Conservation (phyloP, 306 rosid genomes). For the Begonia masoniana region DNA sequence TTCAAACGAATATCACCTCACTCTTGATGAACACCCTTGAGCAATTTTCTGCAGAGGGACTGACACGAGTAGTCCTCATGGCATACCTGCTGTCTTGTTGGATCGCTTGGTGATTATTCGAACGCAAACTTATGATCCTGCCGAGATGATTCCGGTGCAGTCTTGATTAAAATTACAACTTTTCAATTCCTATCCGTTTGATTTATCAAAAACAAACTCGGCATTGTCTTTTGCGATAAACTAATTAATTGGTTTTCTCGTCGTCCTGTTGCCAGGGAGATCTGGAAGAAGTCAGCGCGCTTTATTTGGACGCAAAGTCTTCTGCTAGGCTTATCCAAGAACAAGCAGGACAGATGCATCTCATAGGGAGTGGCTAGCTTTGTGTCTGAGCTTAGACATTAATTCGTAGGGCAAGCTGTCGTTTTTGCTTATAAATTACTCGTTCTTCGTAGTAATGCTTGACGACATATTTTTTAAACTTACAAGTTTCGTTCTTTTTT, state of each 20-base stretch:
- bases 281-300: constrained; percentile 54
- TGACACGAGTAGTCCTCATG: constrained; percentile 95
- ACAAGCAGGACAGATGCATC: constrained; percentile 84
- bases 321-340: constrained; percentile 76
- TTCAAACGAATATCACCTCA: too few species aligned
- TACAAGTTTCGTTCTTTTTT: too few species aligned
- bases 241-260: too few species aligned
- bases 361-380: constrained; percentile 10
- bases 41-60: constrained; percentile 27
- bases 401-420: too few species aligned
- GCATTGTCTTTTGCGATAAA: too few species aligned
- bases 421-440: too few species aligned
- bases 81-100: constrained; percentile 89
- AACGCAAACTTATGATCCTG: constrained; percentile 73
- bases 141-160: constrained; percentile 85
- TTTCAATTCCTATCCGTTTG: background rate
- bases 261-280: constrained; percentile 35
- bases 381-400: too few species aligned
- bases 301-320: constrained; percentile 83
- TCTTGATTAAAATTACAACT: background rate
- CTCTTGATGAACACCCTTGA: too few species aligned
- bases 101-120: constrained; percentile 83
- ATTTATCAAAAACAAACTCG: background rate
- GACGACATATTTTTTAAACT: too few species aligned
- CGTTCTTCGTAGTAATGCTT: too few species aligned